These are phyloP conservation scores for Chiua virens DNA, from an alignment of 768 basidiomycete genomes.

Conservation along the genomic window DNA sequence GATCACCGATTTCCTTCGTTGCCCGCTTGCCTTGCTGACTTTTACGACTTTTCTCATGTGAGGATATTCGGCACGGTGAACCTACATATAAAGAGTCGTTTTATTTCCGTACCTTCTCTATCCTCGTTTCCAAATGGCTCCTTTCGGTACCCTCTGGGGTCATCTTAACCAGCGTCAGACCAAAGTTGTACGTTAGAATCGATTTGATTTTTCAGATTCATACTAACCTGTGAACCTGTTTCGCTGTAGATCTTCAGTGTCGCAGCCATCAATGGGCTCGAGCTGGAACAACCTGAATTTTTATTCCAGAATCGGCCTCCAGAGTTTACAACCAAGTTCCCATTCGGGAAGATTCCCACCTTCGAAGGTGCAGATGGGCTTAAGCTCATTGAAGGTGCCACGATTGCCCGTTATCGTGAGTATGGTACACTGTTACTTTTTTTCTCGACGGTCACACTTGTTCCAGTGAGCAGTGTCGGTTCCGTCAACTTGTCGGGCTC, in stretches of 20 bases:
- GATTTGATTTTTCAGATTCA: not conserved
- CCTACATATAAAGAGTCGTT: too few species aligned
- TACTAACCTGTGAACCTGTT: not conserved
- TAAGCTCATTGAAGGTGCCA: constrained; percentile 15
- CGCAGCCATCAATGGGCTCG: constrained; percentile 17
- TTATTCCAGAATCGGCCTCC: constrained; percentile 11
- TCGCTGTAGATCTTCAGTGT: constrained; percentile 15
- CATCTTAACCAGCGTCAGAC: constrained; percentile 17
- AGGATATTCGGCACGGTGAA: too few species aligned
- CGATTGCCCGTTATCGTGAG: constrained; percentile 24
- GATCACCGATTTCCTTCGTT: too few species aligned
- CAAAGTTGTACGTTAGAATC: constrained; percentile 19
- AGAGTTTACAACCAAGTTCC: constrained; percentile 16
- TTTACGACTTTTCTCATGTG: too few species aligned
- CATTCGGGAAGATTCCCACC: constrained; percentile 22
- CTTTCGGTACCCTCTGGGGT: constrained; percentile 21
- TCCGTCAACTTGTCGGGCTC: constrained; percentile 10
- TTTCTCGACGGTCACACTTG: too few species aligned
- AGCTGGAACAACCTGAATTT: constrained; percentile 13
- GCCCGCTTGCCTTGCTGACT: too few species aligned
- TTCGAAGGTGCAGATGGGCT: constrained; percentile 22
- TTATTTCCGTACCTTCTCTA: too few species aligned
- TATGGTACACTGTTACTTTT: not conserved
- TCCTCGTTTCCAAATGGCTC: constrained; percentile 6
- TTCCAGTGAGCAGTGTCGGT: constrained; percentile 16